A percentile compares a stretch with the other conserved stretches of the same genome.
Conservation (phyloP, 2,329 filamentous ascomycete genomes). For the Lasiodiplodia hormozganensis region DNA sequence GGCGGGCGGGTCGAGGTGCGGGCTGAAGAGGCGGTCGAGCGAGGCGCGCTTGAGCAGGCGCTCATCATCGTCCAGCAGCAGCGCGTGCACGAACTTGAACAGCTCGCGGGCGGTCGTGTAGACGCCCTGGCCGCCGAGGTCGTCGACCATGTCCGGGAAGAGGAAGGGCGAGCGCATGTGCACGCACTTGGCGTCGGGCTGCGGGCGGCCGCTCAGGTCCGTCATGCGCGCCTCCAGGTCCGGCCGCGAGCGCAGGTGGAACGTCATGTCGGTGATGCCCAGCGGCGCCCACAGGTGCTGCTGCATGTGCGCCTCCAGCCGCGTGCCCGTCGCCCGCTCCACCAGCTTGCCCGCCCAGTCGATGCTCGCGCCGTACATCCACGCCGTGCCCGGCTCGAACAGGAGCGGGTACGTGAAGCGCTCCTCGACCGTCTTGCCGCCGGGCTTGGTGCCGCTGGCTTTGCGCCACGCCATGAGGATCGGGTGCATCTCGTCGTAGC, state of each 20-base stretch:
- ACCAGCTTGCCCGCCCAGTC: constrained; percentile 39
- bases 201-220: constrained; percentile 37
- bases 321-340: constrained; percentile 35
- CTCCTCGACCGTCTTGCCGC: constrained; percentile 30
- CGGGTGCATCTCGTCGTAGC: constrained; percentile 35
- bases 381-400: constrained; percentile 39
- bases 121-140: constrained; percentile 28
- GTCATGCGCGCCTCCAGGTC: constrained; percentile 28
- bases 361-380: constrained; percentile 35
- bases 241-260: constrained; percentile 30
- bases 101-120: constrained; percentile 36
- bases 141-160: constrained; percentile 29
- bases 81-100: constrained; percentile 40
- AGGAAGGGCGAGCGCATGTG: constrained; percentile 26
- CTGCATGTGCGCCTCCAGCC: constrained; percentile 38
- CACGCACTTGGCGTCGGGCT: constrained; percentile 32
- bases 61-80: constrained; percentile 38
- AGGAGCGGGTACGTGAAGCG: constrained; percentile 34
- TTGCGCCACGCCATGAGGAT: constrained; percentile 30
- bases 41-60: constrained; percentile 37
- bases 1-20: constrained; percentile 36
- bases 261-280: constrained; percentile 37
- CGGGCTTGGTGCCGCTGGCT: constrained; percentile 29
- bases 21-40: constrained; percentile 41
- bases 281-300: constrained; percentile 36